These are phyloP conservation scores for Penicillium hordei DNA, from an alignment of 2,329 filamentous ascomycete genomes.

Conservation along the genomic window DNA sequence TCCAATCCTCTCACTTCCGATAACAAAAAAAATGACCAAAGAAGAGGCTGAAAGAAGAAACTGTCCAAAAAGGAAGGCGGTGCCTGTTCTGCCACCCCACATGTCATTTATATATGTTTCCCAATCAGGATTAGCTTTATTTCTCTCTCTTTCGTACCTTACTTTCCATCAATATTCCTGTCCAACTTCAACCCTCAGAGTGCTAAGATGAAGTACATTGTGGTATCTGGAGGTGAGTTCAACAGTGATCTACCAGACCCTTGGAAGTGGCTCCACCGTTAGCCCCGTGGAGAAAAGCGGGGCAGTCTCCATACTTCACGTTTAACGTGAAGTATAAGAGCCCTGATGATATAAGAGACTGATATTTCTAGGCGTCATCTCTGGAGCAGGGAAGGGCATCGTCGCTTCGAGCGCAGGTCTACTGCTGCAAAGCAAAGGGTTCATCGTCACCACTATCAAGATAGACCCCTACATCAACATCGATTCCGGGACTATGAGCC, in stretches of 20 bases:
- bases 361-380: constrained; percentile 44
- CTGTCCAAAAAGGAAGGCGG: not conserved
- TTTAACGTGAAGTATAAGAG: not conserved
- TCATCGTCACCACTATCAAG: constrained; percentile 35
- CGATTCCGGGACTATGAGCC: constrained; percentile 68
- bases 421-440: constrained; percentile 32
- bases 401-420: constrained; percentile 56
- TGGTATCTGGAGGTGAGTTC: constrained; percentile 71
- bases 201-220: constrained; percentile 73
- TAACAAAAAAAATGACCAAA: not conserved
- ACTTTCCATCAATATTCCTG: not conserved
- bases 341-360: not conserved
- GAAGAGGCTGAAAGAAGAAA: not conserved
- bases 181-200: not conserved
- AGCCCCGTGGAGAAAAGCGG: not conserved
- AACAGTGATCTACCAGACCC: not conserved
- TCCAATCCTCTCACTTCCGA: not conserved
- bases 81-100: not conserved
- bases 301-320: not conserved
- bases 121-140: not conserved
- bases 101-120: not conserved
- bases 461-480: constrained; percentile 71
- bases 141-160: not conserved
- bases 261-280: not conserved
- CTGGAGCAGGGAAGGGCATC: constrained; percentile 60